Evolutionary conservation across 2,329 filamentous ascomycete genomes (phyloP).

Genomic region (Aspergillus brasiliensis): DNA sequence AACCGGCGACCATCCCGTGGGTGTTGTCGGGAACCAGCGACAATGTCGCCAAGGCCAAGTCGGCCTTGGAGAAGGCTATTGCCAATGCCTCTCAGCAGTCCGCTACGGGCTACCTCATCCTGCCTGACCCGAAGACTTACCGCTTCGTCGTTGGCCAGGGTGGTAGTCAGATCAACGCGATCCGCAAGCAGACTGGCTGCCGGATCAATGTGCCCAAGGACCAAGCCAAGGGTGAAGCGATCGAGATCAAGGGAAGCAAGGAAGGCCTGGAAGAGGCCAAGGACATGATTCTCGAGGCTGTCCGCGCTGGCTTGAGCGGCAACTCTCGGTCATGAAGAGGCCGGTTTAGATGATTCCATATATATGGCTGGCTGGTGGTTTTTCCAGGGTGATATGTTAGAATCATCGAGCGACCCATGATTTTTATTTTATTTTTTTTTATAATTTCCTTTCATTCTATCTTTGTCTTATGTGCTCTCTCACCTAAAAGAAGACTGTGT

Average conservation of each 20-base stretch:
- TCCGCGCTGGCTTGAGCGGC: conserved; percentile 52
- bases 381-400: not conserved
- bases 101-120: conserved; percentile 80
- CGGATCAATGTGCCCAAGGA: conserved; percentile 90
- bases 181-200: conserved; percentile 88
- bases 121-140: conserved; percentile 88
- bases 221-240: conserved; percentile 74
- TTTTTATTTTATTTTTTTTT: not conserved
- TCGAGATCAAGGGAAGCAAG: conserved; percentile 79
- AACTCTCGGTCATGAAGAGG: conserved; percentile 15
- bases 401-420: not conserved
- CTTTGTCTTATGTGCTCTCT: not conserved
- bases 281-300: conserved; percentile 83
- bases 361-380: not conserved
- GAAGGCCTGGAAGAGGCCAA: conserved; percentile 85
- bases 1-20: conserved; percentile 67
- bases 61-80: conserved; percentile 71
- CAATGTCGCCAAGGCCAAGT: conserved; percentile 78
- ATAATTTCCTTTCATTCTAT: not conserved
- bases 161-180: conserved; percentile 88
- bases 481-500: not conserved
- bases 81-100: conserved; percentile 55
- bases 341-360: not conserved
- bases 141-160: conserved; percentile 86
- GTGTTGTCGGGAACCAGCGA: conserved; percentile 78